Evolutionary conservation across 1,284 basidiomycete genomes (phyloP).

Genomic region (Sporisorium reilianum): DNA sequence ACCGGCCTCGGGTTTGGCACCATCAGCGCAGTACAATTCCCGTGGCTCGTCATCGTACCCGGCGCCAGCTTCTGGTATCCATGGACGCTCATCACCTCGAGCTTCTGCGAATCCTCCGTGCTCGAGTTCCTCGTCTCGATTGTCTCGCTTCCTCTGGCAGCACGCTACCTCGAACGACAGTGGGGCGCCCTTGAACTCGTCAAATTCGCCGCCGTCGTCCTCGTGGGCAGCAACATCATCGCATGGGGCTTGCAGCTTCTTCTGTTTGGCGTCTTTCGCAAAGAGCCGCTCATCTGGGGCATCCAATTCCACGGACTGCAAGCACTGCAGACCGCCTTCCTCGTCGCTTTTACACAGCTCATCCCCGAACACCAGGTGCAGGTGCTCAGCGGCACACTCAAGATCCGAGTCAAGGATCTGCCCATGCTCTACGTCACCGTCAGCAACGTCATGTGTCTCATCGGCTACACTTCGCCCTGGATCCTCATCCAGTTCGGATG

Average conservation of each 20-base stretch:
- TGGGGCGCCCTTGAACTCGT: conserved; percentile 89
- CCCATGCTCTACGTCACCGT: conserved; percentile 94
- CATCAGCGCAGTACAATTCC: conserved; percentile 72
- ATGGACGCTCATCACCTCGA: conserved; percentile 88
- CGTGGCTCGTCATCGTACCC: conserved; percentile 87
- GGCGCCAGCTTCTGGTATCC: conserved; percentile 86
- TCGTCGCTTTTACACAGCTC: conserved; percentile 96
- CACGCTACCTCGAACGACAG: conserved; percentile 89
- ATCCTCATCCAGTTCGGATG: conserved; percentile 96
- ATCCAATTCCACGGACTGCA: conserved; percentile 91
- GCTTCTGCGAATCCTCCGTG: conserved; percentile 84
- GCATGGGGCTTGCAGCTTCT: conserved; percentile 61
- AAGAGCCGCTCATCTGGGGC: conserved; percentile 74
- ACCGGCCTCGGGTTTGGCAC: conserved; percentile 66
- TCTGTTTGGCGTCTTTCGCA: conserved; percentile 56
- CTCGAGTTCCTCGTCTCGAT: conserved; percentile 85
- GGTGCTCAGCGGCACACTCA: conserved; percentile 81
- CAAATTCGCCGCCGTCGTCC: conserved; percentile 83
- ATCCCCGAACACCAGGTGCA: conserved; percentile 98
- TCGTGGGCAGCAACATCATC: conserved; percentile 60
- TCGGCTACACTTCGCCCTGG: conserved; percentile 92
- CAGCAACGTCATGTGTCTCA: conserved; percentile 86
- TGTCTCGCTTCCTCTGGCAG: conserved; percentile 82
- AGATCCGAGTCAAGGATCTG: conserved; percentile 88
- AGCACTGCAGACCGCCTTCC: conserved; percentile 86